Evolutionary conservation across 1,284 basidiomycete species (phyloP).

Genomic region (Leucoagaricus sp.): DNA sequence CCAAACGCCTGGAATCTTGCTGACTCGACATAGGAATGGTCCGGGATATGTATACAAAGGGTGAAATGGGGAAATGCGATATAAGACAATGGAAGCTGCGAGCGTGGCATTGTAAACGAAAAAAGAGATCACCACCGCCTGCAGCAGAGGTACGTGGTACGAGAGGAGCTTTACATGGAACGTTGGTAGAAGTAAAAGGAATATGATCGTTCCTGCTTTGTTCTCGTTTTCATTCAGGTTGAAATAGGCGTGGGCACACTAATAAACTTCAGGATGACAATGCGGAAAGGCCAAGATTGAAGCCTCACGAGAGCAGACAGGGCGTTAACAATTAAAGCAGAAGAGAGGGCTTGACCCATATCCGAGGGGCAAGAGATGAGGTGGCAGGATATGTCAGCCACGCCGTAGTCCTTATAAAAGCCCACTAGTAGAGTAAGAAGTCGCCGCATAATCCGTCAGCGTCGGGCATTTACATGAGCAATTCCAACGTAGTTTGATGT

Average conservation of each 20-base stretch:
- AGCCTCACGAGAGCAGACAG: conserved; percentile 5
- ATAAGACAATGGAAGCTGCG: conserved; percentile 25
- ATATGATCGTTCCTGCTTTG: background rate
- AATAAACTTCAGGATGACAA: no score
- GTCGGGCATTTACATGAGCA: no score
- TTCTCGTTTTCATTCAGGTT: background rate
- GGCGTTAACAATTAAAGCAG: background rate
- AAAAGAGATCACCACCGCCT: conserved; percentile 12
- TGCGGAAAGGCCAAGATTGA: no score
- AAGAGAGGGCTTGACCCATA: background rate
- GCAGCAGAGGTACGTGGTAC: background rate
- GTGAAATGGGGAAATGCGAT: conserved; percentile 46
- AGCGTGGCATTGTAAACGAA: conserved; percentile 16
- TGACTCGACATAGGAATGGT: conserved; percentile 34
- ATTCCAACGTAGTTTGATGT: no score
- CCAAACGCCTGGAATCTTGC: conserved; percentile 34
- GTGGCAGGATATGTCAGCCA: no score
- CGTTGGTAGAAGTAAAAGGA: background rate
- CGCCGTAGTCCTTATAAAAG: no score
- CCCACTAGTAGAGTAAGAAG: no score
- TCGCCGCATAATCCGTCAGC: no score
- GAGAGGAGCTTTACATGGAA: background rate
- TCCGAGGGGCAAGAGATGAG: no score
- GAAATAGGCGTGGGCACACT: conserved; percentile 11
- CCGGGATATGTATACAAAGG: conserved; percentile 44